Evolutionary conservation across 2,329 filamentous ascomycete genomes (phyloP).

Genomic region (Byssothecium circinans): DNA sequence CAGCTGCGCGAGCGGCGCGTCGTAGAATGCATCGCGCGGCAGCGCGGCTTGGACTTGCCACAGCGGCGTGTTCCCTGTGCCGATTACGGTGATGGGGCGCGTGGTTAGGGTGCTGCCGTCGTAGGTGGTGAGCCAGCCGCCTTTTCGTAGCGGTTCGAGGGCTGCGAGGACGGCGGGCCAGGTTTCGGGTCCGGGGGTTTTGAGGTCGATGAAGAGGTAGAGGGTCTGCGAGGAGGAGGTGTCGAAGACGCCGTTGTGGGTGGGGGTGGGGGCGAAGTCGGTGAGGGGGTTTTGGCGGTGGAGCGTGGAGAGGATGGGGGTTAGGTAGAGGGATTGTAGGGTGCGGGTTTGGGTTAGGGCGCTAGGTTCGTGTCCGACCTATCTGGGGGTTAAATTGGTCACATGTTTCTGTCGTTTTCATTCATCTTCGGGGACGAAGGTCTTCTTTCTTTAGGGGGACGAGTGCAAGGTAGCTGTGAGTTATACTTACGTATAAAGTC

Average conservation of each 20-base stretch:
- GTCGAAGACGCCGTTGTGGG: constrained; percentile 64
- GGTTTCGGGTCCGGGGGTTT: constrained; percentile 59
- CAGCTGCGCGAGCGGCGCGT: constrained; percentile 56
- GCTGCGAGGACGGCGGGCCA: constrained; percentile 59
- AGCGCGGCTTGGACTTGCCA: constrained; percentile 47
- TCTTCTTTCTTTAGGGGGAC: background rate
- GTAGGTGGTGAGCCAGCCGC: constrained; percentile 57
- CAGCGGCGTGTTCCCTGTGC: constrained; percentile 56
- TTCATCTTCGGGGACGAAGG: too few relatives aligned
- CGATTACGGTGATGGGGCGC: constrained; percentile 62
- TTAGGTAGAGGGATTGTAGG: constrained; percentile 60
- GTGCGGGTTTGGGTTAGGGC: constrained; percentile 58
- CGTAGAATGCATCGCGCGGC: constrained; percentile 59
- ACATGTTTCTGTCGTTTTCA: background rate
- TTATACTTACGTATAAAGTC: constrained; percentile 53
- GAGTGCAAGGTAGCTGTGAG: background rate
- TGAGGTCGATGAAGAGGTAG: constrained; percentile 66
- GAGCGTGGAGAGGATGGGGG: constrained; percentile 60
- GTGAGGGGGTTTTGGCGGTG: constrained; percentile 58
- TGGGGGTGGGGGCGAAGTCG: constrained; percentile 49
- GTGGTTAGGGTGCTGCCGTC: constrained; percentile 50
- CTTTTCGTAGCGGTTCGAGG: constrained; percentile 58
- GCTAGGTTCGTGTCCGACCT: constrained; percentile 59
- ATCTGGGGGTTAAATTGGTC: background rate
- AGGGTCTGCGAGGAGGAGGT: constrained; percentile 60